These are phyloP conservation scores for Cryptococcus sp. DNA, from an alignment of 1,284 basidiomycete species.

Conservation along the genomic window DNA sequence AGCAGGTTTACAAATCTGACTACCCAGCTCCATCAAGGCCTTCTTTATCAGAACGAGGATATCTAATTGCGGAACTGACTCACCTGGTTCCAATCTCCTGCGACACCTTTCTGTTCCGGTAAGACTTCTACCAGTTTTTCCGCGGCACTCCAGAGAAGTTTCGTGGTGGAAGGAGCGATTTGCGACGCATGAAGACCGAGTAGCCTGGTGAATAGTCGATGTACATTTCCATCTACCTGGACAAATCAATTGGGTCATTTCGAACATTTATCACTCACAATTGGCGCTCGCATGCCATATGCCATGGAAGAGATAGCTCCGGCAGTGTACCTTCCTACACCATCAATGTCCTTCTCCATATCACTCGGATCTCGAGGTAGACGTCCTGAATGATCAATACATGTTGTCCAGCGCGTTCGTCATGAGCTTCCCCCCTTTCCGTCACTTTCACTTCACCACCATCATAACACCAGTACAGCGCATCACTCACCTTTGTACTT, in stretches of 20 bases:
- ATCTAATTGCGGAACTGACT: background rate
- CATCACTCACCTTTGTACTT: slow-evolving; percentile 36
- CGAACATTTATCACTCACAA: slow-evolving; percentile 54
- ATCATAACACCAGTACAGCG: no score
- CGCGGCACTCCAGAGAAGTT: slow-evolving; percentile 77
- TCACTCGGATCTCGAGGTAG: slow-evolving; percentile 74
- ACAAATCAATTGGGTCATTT: background rate
- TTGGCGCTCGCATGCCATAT: slow-evolving; percentile 74
- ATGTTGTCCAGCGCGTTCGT: background rate
- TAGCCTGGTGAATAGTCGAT: slow-evolving; percentile 72
- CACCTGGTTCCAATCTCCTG: slow-evolving; percentile 82
- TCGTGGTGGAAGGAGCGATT: slow-evolving; percentile 68
- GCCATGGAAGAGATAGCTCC: slow-evolving; percentile 84
- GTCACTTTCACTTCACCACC: no score
- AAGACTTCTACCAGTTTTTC: slow-evolving; percentile 58
- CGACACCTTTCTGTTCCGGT: slow-evolving; percentile 38
- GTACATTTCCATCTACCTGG: slow-evolving; percentile 87
- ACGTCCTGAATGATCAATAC: slow-evolving; percentile 30
- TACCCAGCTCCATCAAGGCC: slow-evolving; percentile 60
- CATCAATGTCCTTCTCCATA: slow-evolving; percentile 79
- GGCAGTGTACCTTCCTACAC: slow-evolving; percentile 82
- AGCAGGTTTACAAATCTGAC: slow-evolving; percentile 80
- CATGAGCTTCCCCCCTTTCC: no score
- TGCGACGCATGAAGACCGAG: slow-evolving; percentile 76
- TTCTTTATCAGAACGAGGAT: slow-evolving; percentile 1